Base-by-base conservation (phyloP, 495 filamentous ascomycete species). In the Penicillium goetzii region DNA sequence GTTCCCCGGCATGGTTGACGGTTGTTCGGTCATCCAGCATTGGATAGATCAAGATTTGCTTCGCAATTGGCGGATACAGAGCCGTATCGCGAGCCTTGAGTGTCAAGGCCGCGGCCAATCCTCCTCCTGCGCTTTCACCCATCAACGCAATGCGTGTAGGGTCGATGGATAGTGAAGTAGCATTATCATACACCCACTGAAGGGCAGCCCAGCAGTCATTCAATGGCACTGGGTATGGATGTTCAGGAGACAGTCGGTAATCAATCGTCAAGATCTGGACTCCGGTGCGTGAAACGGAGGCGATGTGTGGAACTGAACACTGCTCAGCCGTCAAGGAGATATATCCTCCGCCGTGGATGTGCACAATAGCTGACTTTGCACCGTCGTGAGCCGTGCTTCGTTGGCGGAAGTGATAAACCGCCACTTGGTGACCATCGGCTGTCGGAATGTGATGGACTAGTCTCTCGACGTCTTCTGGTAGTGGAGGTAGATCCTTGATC, bases 21-120 rank as follows among this genome's bases (percentile, higher is more conserved):
- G 40, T 58, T 0, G 64, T 71, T 9, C 74, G 61, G 54, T 74
- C 79, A 59, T 86, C 83, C 33, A 84, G 61, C 69, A 81, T 80
- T 4, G 82, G 83, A 45, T 84, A 84, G 32, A 83, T 74, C 32
- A 84, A 72, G 6, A 84, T 71, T 85, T 40, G 82, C 57, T 80
- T 76, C 19, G 69, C 76, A 9, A 85, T 67, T 8, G 67, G 69
- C 15, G 81, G 82, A 6, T 73, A 36, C 2, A 69, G 56, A 6
- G 63, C 66, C 3, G 74, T 70, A 52, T 83, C 81, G 14, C 36
- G 36, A 40, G 36, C 36, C 5, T 40, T 40, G 0, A 40, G 36
- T 5, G 36, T 40, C 14, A 40, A 40, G 1, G 36, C 36, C 14
- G 36, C 36, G 5, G 15, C 36, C 6, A 40, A 40, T 15, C 36